A percentile compares a stretch with the other conserved stretches of the same genome.
phyloP scores from a whole-genome alignment of 2,329 filamentous ascomycete species.

The Trichophaea hybrida region DNA sequence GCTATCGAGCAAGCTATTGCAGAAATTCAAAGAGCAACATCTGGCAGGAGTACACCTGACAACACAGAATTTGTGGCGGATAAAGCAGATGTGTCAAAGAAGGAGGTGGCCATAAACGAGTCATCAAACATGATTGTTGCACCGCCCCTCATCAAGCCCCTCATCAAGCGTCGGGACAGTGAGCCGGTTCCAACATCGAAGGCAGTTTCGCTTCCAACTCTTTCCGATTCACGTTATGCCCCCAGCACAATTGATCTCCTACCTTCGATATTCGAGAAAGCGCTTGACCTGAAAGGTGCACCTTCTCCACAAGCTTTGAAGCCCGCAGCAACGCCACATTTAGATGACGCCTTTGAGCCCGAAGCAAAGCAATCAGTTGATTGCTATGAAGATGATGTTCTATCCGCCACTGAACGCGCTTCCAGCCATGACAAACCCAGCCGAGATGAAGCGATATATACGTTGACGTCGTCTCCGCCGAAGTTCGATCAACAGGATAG shows the following conservation, averaged over 20 bases:
- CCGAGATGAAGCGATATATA: too few species aligned
- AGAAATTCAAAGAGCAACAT: not conserved
- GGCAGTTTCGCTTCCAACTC: too few species aligned
- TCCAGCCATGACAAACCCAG: too few species aligned
- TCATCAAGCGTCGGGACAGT: too few species aligned
- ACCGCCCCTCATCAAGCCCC: too few species aligned
- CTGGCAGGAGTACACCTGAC: not conserved
- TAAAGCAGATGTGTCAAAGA: not conserved
- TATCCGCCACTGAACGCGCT: not conserved
- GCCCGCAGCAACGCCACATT: not conserved
- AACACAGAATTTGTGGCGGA: not conserved
- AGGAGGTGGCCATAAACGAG: not conserved
- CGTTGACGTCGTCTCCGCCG: not conserved
- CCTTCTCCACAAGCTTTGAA: too few species aligned
- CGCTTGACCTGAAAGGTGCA: not conserved
- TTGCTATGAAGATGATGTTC: not conserved
- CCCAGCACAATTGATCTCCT: not conserved
- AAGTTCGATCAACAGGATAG: not conserved
- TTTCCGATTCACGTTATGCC: too few species aligned
- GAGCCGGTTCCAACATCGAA: too few species aligned
- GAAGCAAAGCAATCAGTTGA: not conserved
- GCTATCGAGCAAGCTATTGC: not conserved
- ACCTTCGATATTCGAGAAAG: not conserved
- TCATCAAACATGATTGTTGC: not conserved
- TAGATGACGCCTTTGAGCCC: not conserved